Conservation (phyloP, 495 filamentous ascomycete genomes). For the Glutinoglossum americanum region DNA sequence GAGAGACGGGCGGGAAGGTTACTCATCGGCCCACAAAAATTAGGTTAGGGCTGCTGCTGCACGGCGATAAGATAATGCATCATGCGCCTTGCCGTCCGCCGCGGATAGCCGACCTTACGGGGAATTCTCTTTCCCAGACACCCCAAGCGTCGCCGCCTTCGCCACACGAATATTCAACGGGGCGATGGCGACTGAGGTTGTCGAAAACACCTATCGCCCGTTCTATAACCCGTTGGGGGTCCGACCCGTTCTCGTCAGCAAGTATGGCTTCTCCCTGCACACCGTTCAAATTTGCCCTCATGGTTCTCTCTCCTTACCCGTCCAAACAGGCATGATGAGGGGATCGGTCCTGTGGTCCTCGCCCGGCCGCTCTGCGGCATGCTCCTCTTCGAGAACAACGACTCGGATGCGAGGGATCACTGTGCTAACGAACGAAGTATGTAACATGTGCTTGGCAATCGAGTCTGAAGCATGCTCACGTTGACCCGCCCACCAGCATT, state of each 20-base stretch:
- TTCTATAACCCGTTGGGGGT: constrained; percentile 14
- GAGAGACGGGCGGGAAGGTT: too few relatives aligned
- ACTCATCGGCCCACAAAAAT: not conserved
- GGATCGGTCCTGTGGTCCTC: constrained; percentile 24
- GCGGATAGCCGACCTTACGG: too few relatives aligned
- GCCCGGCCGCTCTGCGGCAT: constrained; percentile 50
- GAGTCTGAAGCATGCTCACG: not conserved
- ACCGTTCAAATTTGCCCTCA: not conserved
- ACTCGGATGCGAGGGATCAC: constrained; percentile 71
- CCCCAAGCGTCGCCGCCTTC: too few relatives aligned
- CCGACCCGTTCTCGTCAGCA: not conserved
- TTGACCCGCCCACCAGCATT: constrained; percentile 27
- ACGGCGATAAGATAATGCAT: not conserved
- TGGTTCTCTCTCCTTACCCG: not conserved
- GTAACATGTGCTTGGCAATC: constrained; percentile 5
- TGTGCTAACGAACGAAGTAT: constrained; percentile 59
- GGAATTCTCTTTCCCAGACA: too few relatives aligned
- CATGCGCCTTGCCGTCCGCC: not conserved
- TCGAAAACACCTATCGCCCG: constrained; percentile 2
- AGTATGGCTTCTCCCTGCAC: not conserved
- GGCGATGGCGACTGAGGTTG: not conserved
- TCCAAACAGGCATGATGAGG: not conserved
- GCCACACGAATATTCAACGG: too few relatives aligned
- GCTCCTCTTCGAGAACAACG: constrained; percentile 72
- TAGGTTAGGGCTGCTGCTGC: not conserved